phyloP scores from a whole-genome alignment of 352 stramenopile genomes.

The Salisapilia sapeloensis region DNA sequence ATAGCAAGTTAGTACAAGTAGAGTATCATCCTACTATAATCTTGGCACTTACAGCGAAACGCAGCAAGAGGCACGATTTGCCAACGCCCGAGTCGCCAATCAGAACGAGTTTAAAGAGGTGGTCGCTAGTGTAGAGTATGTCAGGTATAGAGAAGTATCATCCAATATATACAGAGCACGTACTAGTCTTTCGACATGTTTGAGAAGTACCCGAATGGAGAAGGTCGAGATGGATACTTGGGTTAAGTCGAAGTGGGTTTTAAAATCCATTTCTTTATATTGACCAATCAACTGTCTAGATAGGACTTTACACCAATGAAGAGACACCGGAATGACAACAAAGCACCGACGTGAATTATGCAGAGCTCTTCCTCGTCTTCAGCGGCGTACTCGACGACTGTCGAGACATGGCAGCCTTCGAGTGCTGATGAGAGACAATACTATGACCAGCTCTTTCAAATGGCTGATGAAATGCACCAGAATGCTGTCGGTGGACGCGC shows the following conservation, averaged over 20 bases:
- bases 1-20: not conserved
- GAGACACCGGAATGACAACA: no score
- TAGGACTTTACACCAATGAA: no score
- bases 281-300: no score
- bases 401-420: constrained; percentile 37
- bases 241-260: no score
- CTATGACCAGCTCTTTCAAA: constrained; percentile 81
- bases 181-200: constrained; percentile 75
- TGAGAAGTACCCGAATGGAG: not conserved
- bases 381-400: constrained; percentile 1
- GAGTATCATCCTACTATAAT: constrained; percentile 1
- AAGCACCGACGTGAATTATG: not conserved
- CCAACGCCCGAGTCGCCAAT: constrained; percentile 97
- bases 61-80: constrained; percentile 96
- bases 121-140: constrained; percentile 30
- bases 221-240: no score
- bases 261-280: no score
- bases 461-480: constrained; percentile 72
- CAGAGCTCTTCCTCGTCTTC: not conserved
- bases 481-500: constrained; percentile 76
- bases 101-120: constrained; percentile 97
- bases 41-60: constrained; percentile 83
- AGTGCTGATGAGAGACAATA: constrained; percentile 65
- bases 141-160: constrained; percentile 1
- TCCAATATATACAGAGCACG: constrained; percentile 3